A percentile compares a stretch with the other conserved stretches of the same genome.
Evolutionary conservation across 495 filamentous ascomycete species (phyloP).

Genomic region (Talaromyces wortmannii): DNA sequence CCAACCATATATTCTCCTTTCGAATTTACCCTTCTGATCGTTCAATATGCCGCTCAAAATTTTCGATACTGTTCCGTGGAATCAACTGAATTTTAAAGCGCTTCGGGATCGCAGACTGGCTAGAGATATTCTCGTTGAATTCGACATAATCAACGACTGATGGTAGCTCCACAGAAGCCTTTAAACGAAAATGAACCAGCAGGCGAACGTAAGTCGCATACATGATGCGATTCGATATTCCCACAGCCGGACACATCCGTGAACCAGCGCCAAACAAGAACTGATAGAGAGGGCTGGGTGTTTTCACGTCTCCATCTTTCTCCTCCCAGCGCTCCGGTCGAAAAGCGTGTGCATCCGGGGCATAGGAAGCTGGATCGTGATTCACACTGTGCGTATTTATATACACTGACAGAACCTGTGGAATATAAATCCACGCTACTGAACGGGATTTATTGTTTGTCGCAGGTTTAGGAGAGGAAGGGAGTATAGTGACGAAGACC

Average conservation of each 20-base stretch:
- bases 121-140: conserved; percentile 37
- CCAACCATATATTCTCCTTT: too few relatives aligned
- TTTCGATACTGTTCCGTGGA: conserved; percentile 4
- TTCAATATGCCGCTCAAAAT: too few relatives aligned
- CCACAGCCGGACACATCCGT: conserved; percentile 32
- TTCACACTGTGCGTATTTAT: conserved; percentile 41
- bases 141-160: conserved; percentile 42
- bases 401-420: conserved; percentile 35
- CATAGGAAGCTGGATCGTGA: conserved; percentile 35
- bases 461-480: conserved; percentile 34
- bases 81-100: conserved; percentile 40
- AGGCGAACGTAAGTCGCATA: conserved; percentile 33
- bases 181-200: conserved; percentile 28
- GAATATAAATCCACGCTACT: conserved; percentile 38
- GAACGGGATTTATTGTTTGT: conserved; percentile 28
- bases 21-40: too few relatives aligned
- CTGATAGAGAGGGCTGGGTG: conserved; percentile 18
- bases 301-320: conserved; percentile 11
- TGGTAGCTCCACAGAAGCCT: conserved; percentile 27
- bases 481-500: conserved; percentile 39
- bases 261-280: conserved; percentile 38
- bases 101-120: conserved; percentile 39
- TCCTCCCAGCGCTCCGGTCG: conserved; percentile 36
- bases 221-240: conserved; percentile 33
- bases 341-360: conserved; percentile 26